Base-by-base conservation (phyloP, 768 basidiomycete genomes). In the Termitomyces eurrhizus region DNA sequence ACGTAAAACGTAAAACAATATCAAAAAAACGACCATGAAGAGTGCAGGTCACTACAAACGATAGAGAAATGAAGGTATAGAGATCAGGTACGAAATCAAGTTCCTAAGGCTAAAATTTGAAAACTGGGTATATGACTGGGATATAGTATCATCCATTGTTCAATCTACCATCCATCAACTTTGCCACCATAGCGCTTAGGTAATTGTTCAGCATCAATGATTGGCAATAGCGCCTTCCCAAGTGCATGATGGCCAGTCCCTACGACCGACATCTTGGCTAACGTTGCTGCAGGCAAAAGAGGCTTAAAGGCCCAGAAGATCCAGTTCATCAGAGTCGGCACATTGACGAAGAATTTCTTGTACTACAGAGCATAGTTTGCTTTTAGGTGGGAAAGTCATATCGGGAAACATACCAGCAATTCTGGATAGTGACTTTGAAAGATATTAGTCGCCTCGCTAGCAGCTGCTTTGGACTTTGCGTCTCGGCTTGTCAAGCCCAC, bases 221-320 rank as follows among this genome's bases (percentile, higher is more conserved):
- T 66, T 3, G 81, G 80, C n/a, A 80, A 68, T 13, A 93, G 77
- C 2, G 84, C 84, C 64, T 83, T 82, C 59, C 79, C 77, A 48
- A 93, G 83, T 0, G 81, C 74, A 59, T 77, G 72, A n/a, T 79
- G 70, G 16, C 90, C 85, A 26, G 79, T 77, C 45, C 91, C 91
- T 18, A 91, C 87, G 41, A 93, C 87, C 37, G 78, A 75, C 88
- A 93, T 90, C 78, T 93, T 93, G 8, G 87, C 86, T 37, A 90
- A 69, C n/a, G 92, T 93, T 33, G 81, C 82, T 7, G 88, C 71
- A 1, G 91, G 82, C 14, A 93, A 70, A 63, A 93, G 69, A 0
- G 90, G 81, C 69, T 88, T 93, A 79, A 93, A 92, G 16, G 79
- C 64, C 91, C 91, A 93, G 75, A 91, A 93, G 61, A 93, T 80